phyloP scores from a whole-genome alignment of 2,329 filamentous ascomycete genomes.

The Ophiostoma tasmaniense region DNA sequence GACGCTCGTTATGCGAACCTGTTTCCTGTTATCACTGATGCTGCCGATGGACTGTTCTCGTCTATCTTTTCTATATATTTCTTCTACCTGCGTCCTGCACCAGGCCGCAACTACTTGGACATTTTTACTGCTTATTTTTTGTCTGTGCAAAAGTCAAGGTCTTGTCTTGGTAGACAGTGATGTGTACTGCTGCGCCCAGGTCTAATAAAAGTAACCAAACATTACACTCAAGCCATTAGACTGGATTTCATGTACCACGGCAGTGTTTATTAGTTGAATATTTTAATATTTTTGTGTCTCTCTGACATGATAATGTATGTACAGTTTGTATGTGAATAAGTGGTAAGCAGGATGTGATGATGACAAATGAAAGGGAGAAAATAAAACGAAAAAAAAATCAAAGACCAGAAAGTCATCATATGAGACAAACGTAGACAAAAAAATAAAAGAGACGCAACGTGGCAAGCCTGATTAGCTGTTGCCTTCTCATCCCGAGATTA shows the following conservation, averaged over 20 bases:
- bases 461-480: neutral
- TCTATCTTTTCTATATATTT: neutral
- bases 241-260: neutral
- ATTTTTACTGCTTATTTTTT: neutral
- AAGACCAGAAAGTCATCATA: neutral
- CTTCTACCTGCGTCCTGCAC: neutral
- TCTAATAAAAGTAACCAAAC: neutral
- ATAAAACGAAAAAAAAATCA: neutral
- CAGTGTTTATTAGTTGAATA: neutral
- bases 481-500: neutral
- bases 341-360: neutral
- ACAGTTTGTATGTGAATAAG: neutral
- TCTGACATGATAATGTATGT: conserved; percentile 1
- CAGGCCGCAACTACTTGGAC: neutral
- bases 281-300: neutral
- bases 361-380: neutral
- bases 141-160: neutral
- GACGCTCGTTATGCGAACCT: neutral
- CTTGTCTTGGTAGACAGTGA: neutral
- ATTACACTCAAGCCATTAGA: neutral
- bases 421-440: neutral
- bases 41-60: neutral
- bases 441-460: neutral
- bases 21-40: neutral
- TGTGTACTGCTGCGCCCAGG: no score